Evolutionary conservation across 2,329 filamentous ascomycete species (phyloP), one percentile per base, ranked within the genome.

Genomic region (Microsporum ferrugineum): DNA sequence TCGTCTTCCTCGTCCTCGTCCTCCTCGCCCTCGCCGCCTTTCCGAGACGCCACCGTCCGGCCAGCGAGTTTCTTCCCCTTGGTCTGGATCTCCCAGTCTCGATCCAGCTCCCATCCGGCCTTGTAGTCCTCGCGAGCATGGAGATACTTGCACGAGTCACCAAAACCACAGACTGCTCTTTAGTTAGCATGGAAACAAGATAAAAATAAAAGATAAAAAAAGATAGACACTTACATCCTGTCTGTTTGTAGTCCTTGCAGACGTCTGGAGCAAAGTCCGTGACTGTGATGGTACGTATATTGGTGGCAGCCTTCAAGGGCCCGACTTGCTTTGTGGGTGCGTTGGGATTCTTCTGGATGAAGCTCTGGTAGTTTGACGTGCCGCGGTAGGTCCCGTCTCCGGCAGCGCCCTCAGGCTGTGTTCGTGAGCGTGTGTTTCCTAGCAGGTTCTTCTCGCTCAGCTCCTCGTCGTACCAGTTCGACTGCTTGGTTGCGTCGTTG

Each of bases 31-130:
- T 72, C 67, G 65, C 73, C 63, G 67, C 69, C 70, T 58, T 77
- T 76, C 5, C 76, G 75, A 2, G 77, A 78, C 8, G 79, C 78
- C 2, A 83, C 76, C 1, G 79, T 74, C 31, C 75, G 77, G 8
- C 79, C 80, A 4, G 68, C 69, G 5, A 78, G 49, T 33, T 71
- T 72, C 62, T 74, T 78, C 64, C 79, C 80, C 68, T 83, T 79
- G 5, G 85, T 88, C 1, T 86, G 84, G 39, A 84, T 87, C 71
- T 99, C 94, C 94, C 94, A 99, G 57, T 97, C 92, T 59, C 83
- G 82, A 73, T 99, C 94, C 3, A 99, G 80, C 72, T 97, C 90
- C 94, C 94, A 99, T 2, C 94, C 94, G 71, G 91, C 88, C 68
- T 92, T 90, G 68, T 85, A 85, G 68, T 84, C 82, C 66, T 84